Conservation (phyloP, 306 rosid genomes). For the Cicer yamashitae region DNA sequence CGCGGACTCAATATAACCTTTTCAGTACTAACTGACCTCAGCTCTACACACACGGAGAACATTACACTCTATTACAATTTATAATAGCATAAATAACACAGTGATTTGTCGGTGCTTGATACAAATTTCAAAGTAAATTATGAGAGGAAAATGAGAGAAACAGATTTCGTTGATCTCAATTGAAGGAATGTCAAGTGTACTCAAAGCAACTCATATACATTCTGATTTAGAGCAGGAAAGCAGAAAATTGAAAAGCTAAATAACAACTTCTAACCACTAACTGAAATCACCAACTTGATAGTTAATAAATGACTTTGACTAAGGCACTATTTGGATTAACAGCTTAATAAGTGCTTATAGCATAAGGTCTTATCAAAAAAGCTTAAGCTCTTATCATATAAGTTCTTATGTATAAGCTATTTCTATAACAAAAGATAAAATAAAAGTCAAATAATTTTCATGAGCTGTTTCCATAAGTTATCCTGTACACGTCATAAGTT, state of each 20-base stretch:
- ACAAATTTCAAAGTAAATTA: not conserved
- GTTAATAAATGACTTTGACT: too few relatives aligned
- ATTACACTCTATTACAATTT: not conserved
- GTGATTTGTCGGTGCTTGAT: not conserved
- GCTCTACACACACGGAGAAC: conserved; percentile 55
- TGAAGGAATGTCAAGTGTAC: not conserved
- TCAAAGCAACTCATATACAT: not conserved
- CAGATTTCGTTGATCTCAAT: not conserved
- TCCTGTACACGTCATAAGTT: too few relatives aligned
- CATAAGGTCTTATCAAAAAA: too few relatives aligned
- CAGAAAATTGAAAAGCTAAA: not conserved
- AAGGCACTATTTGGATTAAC: too few relatives aligned
- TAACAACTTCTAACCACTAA: not conserved
- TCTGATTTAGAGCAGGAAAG: not conserved
- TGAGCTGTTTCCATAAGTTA: too few relatives aligned
- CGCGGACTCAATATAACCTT: conserved; percentile 65
- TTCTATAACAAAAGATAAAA: too few relatives aligned
- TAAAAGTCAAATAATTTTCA: too few relatives aligned
- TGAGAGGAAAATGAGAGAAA: not conserved
- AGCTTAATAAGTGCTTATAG: too few relatives aligned
- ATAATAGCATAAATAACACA: not conserved
- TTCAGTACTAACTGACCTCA: conserved; percentile 53
- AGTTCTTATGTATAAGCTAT: too few relatives aligned
- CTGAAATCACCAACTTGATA: not conserved
- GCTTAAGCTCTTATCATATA: too few relatives aligned